Base-by-base conservation (phyloP, 495 filamentous ascomycete genomes). In the Glarea lozoyensis region DNA sequence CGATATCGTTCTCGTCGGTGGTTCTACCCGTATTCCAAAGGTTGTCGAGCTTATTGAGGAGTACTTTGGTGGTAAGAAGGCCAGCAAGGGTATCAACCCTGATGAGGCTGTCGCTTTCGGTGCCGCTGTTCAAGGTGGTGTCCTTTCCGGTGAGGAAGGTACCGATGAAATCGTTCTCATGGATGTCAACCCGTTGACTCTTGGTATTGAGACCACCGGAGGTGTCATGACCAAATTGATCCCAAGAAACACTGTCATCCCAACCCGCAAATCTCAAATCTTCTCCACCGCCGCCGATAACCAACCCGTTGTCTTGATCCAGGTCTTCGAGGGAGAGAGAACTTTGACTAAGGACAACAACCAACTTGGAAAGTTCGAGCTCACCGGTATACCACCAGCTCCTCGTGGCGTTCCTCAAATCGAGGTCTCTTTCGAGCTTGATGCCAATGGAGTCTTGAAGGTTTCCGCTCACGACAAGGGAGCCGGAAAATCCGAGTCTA, bases 191-290 rank as follows among this genome's bases (percentile, higher is more conserved):
- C 90, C 90, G 47, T 76, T 97, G 54, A 95, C 90, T 55, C 84
- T 97, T 52, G 90, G 90, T 79, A 97, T 97, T 49, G 90, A 97
- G 71, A 95, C 90, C 56, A 95, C 90, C 51, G 90, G 90, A 62
- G 90, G 90, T 66, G 88, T 95, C 53, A 95, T 97, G 89, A 95
- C 90, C 61, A 92, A 89, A 72, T 75, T 97, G 52, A 95, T 97
- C 58, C 83, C 87, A 62, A 84, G 90, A 54, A 90, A 92, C 71
- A 95, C 90, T 44, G 81, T 88, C 49, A 94, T 97, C 63, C 90
- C 90, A 30, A 95, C 90, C 48, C 84, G 84, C 71, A 97, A 97
- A 77, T 85, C 81, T 60, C 89, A 95, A 73, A 93, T 94, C 65
- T 95, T 97, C 79, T 94, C 88, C 24, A 97, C 90, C 37, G 90